A percentile compares a stretch with the other conserved stretches of the same genome.
phyloP scores from a whole-genome alignment of 768 basidiomycete species.

The Tricholomella constricta region DNA sequence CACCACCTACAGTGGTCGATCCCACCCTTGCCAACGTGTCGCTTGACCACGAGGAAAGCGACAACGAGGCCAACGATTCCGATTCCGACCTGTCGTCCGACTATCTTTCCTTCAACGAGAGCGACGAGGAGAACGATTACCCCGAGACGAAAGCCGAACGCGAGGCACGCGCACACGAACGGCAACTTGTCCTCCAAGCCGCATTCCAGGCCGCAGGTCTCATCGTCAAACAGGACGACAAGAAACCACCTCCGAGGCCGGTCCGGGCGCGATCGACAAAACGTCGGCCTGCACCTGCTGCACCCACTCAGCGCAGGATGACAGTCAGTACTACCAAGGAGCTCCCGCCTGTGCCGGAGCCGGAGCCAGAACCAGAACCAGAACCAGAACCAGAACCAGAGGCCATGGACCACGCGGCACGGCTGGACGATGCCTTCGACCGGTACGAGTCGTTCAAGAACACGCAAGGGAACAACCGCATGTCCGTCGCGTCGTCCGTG shows the following conservation, averaged over 20 bases:
- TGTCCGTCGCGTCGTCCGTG: conserved; percentile 66
- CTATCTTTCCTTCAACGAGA: conserved; percentile 41
- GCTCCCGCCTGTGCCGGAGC: conserved; percentile 54
- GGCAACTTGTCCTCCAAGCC: conserved; percentile 82
- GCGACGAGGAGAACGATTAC: conserved; percentile 34
- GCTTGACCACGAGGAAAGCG: conserved; percentile 17
- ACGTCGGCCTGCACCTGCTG: conserved; percentile 52
- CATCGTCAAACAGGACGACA: conserved; percentile 64
- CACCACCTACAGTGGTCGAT: conserved; percentile 1
- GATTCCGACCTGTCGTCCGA: conserved; percentile 24
- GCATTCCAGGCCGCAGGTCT: conserved; percentile 89
- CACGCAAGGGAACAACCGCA: conserved; percentile 45
- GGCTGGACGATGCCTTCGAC: conserved; percentile 84
- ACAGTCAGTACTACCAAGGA: conserved; percentile 45
- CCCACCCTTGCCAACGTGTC: conserved; percentile 1
- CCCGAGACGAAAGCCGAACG: conserved; percentile 52
- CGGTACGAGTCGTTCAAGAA: conserved; percentile 85
- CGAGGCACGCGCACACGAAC: conserved; percentile 69
- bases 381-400: conserved; percentile 25
- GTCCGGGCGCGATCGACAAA: conserved; percentile 30
- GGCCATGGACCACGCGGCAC: conserved; percentile 40
- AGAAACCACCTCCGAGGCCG: conserved; percentile 46
- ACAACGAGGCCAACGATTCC: conserved; percentile 31
- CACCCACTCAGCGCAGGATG: conserved; percentile 39
- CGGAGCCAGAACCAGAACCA: conserved; percentile 17